A percentile compares a stretch with the other conserved stretches of the same genome.
These are phyloP conservation scores for Tremella mesenterica DNA, from an alignment of 768 basidiomycete genomes.

Conservation along the genomic window DNA sequence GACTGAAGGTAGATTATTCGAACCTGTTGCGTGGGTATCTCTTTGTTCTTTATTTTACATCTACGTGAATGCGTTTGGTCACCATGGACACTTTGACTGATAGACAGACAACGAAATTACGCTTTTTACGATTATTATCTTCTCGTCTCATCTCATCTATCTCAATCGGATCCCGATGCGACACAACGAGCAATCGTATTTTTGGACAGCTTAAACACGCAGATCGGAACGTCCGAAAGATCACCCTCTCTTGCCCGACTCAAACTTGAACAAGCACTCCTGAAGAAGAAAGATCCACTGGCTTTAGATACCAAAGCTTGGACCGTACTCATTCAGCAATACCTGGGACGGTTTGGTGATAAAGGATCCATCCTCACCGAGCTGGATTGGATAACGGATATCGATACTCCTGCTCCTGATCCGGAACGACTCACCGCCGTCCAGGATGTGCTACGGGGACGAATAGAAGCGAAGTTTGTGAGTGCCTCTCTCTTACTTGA, in stretches of 20 bases:
- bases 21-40: slow-evolving; percentile 18
- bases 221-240: slow-evolving; percentile 32
- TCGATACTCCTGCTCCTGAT: no score
- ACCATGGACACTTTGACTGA: not conserved
- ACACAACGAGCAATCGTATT: no score
- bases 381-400: slow-evolving; percentile 19
- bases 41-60: not conserved
- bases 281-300: not conserved
- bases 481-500: no score
- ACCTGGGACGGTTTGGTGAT: slow-evolving; percentile 31
- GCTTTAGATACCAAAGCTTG: not conserved
- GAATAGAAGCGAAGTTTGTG: no score
- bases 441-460: no score
- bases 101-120: slow-evolving; percentile 28
- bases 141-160: not conserved
- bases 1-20: not conserved
- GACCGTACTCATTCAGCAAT: slow-evolving; percentile 12
- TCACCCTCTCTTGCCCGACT: slow-evolving; percentile 33
- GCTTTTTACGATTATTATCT: slow-evolving; percentile 25
- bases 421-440: no score
- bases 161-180: slow-evolving; percentile 6
- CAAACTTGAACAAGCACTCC: slow-evolving; percentile 17
- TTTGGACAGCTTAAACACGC: slow-evolving; percentile 14
- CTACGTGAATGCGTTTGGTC: no score
- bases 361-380: slow-evolving; percentile 32